phyloP scores from a whole-genome alignment of 192 early-diverging fungal species.

The Pecoramyces ruminantium region DNA sequence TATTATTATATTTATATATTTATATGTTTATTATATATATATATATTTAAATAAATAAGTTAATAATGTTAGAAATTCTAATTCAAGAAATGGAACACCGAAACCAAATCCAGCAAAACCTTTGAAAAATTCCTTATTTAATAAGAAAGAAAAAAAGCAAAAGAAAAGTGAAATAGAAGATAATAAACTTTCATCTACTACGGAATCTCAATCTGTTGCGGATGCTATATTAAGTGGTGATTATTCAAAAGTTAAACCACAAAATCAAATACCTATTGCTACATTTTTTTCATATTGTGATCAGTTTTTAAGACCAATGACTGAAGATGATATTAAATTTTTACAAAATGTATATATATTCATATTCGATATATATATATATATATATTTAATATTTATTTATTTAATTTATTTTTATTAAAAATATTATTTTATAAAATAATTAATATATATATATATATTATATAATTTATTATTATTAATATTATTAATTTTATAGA shows the following conservation, averaged over 20 bases:
- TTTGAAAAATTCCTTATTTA: background rate
- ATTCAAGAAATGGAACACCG: background rate
- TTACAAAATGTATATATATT: slow-evolving; percentile 33
- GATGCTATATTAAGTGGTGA: slow-evolving; percentile 7
- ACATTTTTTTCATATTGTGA: slow-evolving; percentile 69
- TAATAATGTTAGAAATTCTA: background rate
- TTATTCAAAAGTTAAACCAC: slow-evolving; percentile 46
- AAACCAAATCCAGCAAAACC: background rate
- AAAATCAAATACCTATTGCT: slow-evolving; percentile 64
- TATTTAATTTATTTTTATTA: background rate
- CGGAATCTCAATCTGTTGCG: background rate
- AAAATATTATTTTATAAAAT: no score
- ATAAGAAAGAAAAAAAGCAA: background rate
- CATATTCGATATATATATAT: background rate
- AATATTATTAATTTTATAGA: slow-evolving; percentile 4
- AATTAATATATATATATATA: background rate
- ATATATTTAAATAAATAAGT: no score
- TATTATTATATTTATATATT: no score
- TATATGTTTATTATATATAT: no score
- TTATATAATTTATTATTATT: background rate
- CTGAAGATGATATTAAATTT: slow-evolving; percentile 59
- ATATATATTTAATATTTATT: background rate
- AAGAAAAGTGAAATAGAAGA: background rate
- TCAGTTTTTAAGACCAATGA: slow-evolving; percentile 63
- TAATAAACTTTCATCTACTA: background rate